Percentiles rank a stretch among this genome's conserved stretches.
Evolutionary conservation across 208 protist species (phyloP).

Genomic region (Leishmania turanica): DNA sequence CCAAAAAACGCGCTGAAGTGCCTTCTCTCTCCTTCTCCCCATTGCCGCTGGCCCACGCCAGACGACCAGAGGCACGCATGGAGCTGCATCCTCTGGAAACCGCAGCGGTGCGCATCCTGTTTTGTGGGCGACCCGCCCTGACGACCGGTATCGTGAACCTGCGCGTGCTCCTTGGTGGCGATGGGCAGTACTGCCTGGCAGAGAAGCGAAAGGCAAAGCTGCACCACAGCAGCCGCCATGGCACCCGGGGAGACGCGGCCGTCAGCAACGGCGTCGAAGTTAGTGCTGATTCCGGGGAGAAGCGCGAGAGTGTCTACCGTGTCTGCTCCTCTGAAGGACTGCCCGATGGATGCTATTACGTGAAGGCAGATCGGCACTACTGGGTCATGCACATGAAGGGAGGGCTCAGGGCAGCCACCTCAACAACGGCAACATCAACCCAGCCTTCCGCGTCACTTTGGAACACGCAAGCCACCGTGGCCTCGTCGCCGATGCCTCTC

Average conservation of each 20-base stretch:
- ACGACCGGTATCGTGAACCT: slow-evolving; percentile 74
- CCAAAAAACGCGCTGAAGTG: not conserved
- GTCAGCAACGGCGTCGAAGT: not conserved
- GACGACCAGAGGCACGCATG: not conserved
- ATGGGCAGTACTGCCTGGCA: slow-evolving; percentile 49
- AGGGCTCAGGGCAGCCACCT: not conserved
- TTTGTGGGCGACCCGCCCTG: slow-evolving; percentile 57
- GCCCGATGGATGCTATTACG: slow-evolving; percentile 38
- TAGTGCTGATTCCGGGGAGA: not conserved
- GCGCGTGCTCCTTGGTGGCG: slow-evolving; percentile 44
- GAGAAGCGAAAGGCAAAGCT: slow-evolving; percentile 23
- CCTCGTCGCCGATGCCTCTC: not conserved
- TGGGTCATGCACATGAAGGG: slow-evolving; percentile 34
- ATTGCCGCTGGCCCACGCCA: not conserved
- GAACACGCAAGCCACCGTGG: not conserved
- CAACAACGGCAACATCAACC: not conserved
- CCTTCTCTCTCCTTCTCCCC: not conserved
- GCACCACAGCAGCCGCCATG: not conserved
- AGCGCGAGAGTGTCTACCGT: slow-evolving; percentile 23
- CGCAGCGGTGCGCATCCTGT: slow-evolving; percentile 29
- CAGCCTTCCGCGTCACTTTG: not conserved
- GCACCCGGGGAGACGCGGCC: not conserved
- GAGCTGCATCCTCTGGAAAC: not conserved
- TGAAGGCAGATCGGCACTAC: slow-evolving; percentile 44
- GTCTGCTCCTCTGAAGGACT: slow-evolving; percentile 38